These are phyloP conservation scores for Alternaria metachromatica DNA, from an alignment of 2,329 filamentous ascomycete genomes.

Conservation along the genomic window DNA sequence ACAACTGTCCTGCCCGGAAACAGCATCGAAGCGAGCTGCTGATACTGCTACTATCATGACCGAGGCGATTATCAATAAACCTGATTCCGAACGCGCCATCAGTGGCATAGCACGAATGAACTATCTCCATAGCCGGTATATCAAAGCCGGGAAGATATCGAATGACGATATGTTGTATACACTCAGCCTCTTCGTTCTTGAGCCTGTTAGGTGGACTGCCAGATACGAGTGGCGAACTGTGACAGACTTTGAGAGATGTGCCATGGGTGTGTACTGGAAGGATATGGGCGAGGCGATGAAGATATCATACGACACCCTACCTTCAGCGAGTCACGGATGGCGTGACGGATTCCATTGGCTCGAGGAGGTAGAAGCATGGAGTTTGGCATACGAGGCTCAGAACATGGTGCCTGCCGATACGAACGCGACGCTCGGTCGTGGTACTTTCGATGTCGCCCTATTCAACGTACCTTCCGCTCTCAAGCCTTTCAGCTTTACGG, in stretches of 20 bases:
- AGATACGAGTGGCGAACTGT: constrained; percentile 74
- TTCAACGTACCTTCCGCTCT: constrained; percentile 60
- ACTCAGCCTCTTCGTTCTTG: constrained; percentile 67
- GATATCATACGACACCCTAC: constrained; percentile 60
- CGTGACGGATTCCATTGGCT: constrained; percentile 61
- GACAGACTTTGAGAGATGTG: constrained; percentile 71
- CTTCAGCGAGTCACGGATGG: constrained; percentile 49
- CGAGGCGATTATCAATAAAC: constrained; percentile 38
- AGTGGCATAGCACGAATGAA: constrained; percentile 67
- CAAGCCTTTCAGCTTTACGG: constrained; percentile 55
- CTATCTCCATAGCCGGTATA: constrained; percentile 66
- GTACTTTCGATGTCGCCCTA: constrained; percentile 67
- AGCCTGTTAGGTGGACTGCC: constrained; percentile 69
- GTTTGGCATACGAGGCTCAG: constrained; percentile 63
- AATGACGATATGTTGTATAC: constrained; percentile 72
- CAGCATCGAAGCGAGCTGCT: constrained; percentile 37
- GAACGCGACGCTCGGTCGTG: constrained; percentile 57
- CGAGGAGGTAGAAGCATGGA: constrained; percentile 60
- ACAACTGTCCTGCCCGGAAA: constrained; percentile 33
- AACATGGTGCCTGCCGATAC: constrained; percentile 59
- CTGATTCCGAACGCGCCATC: constrained; percentile 43
- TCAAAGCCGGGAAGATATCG: constrained; percentile 64
- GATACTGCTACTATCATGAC: constrained; percentile 43
- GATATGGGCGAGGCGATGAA: constrained; percentile 72
- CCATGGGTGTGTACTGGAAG: constrained; percentile 68